Conservation (phyloP, 495 filamentous ascomycete genomes). For the Lophiostoma macrostomum region DNA sequence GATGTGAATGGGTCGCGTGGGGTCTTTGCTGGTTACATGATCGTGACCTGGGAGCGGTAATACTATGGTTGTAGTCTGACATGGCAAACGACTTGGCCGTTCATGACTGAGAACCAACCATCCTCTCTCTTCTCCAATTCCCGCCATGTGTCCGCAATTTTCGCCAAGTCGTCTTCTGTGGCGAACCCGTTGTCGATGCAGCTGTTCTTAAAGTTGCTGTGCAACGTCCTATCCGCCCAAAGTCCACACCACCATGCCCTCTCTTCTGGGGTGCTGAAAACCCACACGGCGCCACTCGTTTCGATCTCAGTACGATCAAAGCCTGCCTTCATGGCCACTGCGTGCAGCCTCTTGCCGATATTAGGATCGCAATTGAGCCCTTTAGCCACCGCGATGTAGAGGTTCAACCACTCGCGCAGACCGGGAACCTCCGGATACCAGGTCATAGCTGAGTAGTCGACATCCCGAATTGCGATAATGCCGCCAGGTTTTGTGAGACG, state of each 20-base stretch:
- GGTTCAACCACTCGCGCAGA: slow-evolving; percentile 42
- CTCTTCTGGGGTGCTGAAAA: slow-evolving; percentile 47
- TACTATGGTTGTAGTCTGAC: neutral
- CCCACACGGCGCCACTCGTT: slow-evolving; percentile 46
- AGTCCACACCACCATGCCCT: slow-evolving; percentile 46
- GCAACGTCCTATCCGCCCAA: slow-evolving; percentile 47
- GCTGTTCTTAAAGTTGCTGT: slow-evolving; percentile 44
- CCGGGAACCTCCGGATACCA: slow-evolving; percentile 48
- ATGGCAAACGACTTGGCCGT: slow-evolving; percentile 54
- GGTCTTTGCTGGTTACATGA: neutral
- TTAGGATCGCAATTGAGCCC: slow-evolving; percentile 49
- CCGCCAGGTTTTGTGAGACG: slow-evolving; percentile 23
- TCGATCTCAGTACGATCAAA: slow-evolving; percentile 40
- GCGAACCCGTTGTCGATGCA: slow-evolving; percentile 43
- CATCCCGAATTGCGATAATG: slow-evolving; percentile 36
- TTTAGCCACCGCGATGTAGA: slow-evolving; percentile 44
- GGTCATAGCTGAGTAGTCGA: slow-evolving; percentile 37
- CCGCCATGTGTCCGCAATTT: slow-evolving; percentile 44
- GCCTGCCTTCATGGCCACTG: slow-evolving; percentile 52
- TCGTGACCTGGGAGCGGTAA: neutral
- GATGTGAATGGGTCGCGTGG: neutral
- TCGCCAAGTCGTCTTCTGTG: slow-evolving; percentile 45
- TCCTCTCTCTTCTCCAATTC: slow-evolving; percentile 48
- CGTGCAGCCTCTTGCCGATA: slow-evolving; percentile 50
- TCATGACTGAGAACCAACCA: slow-evolving; percentile 52